phyloP scores from a whole-genome alignment of 768 basidiomycete genomes.

The Imleria badia region DNA sequence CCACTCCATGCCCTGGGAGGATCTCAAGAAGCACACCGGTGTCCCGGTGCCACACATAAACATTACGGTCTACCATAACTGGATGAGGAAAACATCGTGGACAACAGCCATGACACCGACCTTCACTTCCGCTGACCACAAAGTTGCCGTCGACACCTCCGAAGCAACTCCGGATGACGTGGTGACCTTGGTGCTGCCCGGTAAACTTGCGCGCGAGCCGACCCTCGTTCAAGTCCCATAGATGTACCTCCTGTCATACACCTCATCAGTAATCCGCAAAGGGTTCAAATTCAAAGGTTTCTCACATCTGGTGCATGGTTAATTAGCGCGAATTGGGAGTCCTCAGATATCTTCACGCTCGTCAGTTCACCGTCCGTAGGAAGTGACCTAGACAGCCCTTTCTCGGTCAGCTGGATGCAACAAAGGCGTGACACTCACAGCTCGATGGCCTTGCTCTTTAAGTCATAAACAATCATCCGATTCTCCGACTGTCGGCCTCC shows the following conservation, averaged over 20 bases:
- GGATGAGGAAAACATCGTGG: conserved; percentile 9
- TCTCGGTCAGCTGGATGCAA: conserved; percentile 8
- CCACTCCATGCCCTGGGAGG: conserved; percentile 83
- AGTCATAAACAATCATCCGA: conserved; percentile 75
- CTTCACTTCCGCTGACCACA: conserved; percentile 94
- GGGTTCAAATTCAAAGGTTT: conserved; percentile 3
- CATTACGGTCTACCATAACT: conserved; percentile 70
- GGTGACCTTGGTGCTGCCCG: conserved; percentile 80
- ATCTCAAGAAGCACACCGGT: conserved; percentile 81
- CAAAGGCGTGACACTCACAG: conserved; percentile 49
- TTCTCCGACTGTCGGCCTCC: conserved; percentile 45
- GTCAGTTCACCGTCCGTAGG: conserved; percentile 78
- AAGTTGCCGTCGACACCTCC: conserved; percentile 88
- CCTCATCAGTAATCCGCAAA: conserved; percentile 6
- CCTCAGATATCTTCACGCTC: conserved; percentile 80
- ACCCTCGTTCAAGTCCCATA: conserved; percentile 77
- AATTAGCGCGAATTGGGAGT: conserved; percentile 85
- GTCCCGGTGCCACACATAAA: conserved; percentile 95
- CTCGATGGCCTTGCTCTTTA: conserved; percentile 64
- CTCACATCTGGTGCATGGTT: conserved; percentile 86
- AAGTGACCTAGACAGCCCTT: conserved; percentile 48
- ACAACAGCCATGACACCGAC: conserved; percentile 41
- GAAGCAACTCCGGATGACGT: conserved; percentile 92
- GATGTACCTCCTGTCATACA: conserved; percentile 72
- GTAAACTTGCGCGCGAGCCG: conserved; percentile 76